A percentile compares a stretch with the other conserved stretches of the same genome.
Conservation (phyloP, 163 green algal species). For the Coccomyxa subellipsoidea region DNA sequence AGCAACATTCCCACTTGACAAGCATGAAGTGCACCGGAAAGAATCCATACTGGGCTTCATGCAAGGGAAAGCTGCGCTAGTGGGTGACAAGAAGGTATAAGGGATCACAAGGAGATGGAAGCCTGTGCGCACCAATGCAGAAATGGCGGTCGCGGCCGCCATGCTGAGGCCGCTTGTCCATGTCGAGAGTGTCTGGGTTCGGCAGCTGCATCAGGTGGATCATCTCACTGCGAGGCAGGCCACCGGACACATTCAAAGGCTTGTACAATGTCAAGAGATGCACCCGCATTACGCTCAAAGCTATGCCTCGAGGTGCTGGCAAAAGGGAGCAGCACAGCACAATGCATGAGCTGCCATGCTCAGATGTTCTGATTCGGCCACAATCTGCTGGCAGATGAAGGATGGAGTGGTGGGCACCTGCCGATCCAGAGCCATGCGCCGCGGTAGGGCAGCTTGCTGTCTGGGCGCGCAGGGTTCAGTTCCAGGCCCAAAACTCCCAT, state of each 20-base stretch:
- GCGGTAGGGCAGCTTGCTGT: constrained; percentile 90
- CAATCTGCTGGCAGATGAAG: too few species aligned
- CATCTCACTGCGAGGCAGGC: constrained; percentile 86
- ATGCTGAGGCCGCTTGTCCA: constrained; percentile 70
- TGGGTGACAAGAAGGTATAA: too few species aligned
- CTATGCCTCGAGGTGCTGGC: too few species aligned
- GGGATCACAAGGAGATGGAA: background rate
- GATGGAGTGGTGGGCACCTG: background rate
- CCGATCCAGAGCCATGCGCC: constrained; percentile 94
- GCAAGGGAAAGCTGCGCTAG: too few species aligned
- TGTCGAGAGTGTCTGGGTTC: constrained; percentile 54
- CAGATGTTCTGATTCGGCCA: background rate
- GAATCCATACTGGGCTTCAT: too few species aligned
- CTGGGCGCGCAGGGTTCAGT: constrained; percentile 79
- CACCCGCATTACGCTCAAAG: background rate
- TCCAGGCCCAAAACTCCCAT: constrained; percentile 67
- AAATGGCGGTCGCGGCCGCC: constrained; percentile 90
- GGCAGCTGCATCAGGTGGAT: constrained; percentile 96
- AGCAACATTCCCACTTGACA: too few species aligned
- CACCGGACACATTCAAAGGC: too few species aligned
- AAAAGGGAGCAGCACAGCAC: background rate
- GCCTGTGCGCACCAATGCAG: constrained; percentile 55
- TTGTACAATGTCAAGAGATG: too few species aligned
- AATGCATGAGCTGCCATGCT: background rate
- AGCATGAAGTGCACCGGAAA: too few species aligned